These are phyloP conservation scores for Tephrocybe sp. DNA, from an alignment of 768 basidiomycete genomes.

Conservation along the genomic window DNA sequence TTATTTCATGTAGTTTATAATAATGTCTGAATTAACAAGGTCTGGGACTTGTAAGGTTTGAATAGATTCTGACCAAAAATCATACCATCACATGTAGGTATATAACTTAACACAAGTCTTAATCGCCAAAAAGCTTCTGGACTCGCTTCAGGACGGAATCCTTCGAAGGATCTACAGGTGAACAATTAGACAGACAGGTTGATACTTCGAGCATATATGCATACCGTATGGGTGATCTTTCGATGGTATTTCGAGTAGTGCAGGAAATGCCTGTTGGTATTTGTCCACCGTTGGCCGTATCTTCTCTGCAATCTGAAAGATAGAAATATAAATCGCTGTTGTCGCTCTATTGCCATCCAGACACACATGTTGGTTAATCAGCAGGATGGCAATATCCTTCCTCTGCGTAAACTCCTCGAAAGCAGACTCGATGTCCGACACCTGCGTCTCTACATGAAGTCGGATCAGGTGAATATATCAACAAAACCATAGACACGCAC, in stretches of 20 bases:
- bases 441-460: constrained; percentile 75
- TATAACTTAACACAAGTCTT: too few relatives aligned
- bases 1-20: constrained; percentile 14
- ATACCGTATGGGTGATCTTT: constrained; percentile 98
- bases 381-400: constrained; percentile 91
- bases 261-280: constrained; percentile 95
- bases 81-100: too few relatives aligned
- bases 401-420: constrained; percentile 96
- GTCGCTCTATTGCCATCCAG: neutral
- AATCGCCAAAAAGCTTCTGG: constrained; percentile 95
- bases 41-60: too few relatives aligned
- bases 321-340: constrained; percentile 4
- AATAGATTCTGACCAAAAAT: too few relatives aligned
- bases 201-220: constrained; percentile 22
- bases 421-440: constrained; percentile 84
- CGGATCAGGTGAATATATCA: neutral
- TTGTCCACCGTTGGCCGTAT: constrained; percentile 93
- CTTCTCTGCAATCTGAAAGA: constrained; percentile 86
- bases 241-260: constrained; percentile 95
- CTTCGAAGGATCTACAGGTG: constrained; percentile 79
- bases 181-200: neutral
- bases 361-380: constrained; percentile 98
- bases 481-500: constrained; percentile 49
- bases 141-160: constrained; percentile 96
- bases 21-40: constrained; percentile 1